phyloP scores from a whole-genome alignment of 768 basidiomycete species.

The Tylopilus intermedius region DNA sequence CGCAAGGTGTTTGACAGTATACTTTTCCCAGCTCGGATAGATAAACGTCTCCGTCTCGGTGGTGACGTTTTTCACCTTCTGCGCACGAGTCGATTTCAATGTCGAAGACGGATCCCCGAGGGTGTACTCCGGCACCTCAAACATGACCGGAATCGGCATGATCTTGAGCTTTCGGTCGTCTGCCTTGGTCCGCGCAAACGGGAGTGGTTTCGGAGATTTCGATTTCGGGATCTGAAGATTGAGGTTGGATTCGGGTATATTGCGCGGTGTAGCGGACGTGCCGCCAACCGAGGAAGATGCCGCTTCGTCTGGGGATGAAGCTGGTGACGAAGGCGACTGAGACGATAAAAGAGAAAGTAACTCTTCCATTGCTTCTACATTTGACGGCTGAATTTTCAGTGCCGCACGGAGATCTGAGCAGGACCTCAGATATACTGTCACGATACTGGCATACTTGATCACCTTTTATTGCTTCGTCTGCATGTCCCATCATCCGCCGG shows the following conservation, averaged over 20 bases:
- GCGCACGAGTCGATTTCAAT: conserved; percentile 27
- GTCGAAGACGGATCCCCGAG: conserved; percentile 19
- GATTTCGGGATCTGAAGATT: conserved; percentile 37
- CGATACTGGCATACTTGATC: neutral
- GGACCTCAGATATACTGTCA: neutral
- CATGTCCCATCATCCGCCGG: conserved; percentile 51
- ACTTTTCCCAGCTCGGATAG: conserved; percentile 65
- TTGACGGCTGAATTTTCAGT: conserved; percentile 59
- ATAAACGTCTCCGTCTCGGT: conserved; percentile 42
- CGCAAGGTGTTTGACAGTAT: conserved; percentile 43
- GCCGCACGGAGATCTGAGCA: conserved; percentile 55
- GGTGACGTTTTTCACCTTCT: conserved; percentile 26
- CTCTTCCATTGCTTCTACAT: conserved; percentile 57
- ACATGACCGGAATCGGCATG: conserved; percentile 39
- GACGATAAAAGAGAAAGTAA: conserved; percentile 38
- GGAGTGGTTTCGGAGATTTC: conserved; percentile 43
- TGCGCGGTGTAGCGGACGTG: conserved; percentile 12
- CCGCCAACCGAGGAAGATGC: conserved; percentile 28
- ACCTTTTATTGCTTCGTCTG: conserved; percentile 61
- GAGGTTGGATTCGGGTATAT: conserved; percentile 17
- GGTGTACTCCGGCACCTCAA: conserved; percentile 30
- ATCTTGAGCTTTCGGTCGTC: conserved; percentile 57
- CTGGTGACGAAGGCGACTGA: conserved; percentile 8
- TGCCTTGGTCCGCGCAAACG: conserved; percentile 46
- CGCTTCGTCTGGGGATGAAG: conserved; percentile 17